Conservation (phyloP, 2,329 filamentous ascomycete species). For the Clonostachys rhizophaga region DNA sequence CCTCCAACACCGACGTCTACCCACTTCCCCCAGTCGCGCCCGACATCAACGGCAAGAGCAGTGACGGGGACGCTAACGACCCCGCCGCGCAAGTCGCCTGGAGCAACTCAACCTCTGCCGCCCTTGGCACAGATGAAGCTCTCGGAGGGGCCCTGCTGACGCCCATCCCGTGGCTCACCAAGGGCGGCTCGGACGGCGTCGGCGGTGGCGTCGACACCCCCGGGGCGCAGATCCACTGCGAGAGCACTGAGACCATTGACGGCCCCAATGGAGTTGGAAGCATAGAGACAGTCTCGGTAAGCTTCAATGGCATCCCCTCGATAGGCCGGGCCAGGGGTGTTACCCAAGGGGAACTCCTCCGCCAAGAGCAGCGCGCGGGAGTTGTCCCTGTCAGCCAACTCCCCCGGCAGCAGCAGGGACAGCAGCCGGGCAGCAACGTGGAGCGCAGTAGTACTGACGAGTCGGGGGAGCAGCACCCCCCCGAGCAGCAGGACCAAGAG, state of each 20-base stretch:
- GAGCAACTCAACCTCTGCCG: slow-evolving; percentile 31
- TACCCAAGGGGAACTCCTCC: slow-evolving; percentile 77
- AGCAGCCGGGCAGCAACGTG: slow-evolving; percentile 3
- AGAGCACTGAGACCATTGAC: slow-evolving; percentile 76
- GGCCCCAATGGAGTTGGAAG: slow-evolving; percentile 75
- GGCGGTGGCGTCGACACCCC: slow-evolving; percentile 1
- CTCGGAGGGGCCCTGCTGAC: slow-evolving; percentile 88
- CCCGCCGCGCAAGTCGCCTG: slow-evolving; percentile 35
- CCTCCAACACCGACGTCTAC: slow-evolving; percentile 74
- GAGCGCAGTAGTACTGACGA: slow-evolving; percentile 3
- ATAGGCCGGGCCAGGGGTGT: slow-evolving; percentile 49
- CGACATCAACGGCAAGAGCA: slow-evolving; percentile 61
- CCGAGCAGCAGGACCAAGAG: slow-evolving; percentile 14
- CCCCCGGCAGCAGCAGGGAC: slow-evolving; percentile 29
- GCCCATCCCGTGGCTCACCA: slow-evolving; percentile 83
- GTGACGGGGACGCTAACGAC: slow-evolving; percentile 34
- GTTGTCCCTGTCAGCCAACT: slow-evolving; percentile 67
- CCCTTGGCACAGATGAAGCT: slow-evolving; percentile 78
- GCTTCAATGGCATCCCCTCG: slow-evolving; percentile 63
- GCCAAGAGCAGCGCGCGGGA: slow-evolving; percentile 82
- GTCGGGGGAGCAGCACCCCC: neutral
- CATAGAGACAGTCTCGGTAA: slow-evolving; percentile 77
- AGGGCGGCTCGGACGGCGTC: slow-evolving; percentile 8
- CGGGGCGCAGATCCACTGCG: slow-evolving; percentile 52
- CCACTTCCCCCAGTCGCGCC: slow-evolving; percentile 69